phyloP scores from a whole-genome alignment of 495 filamentous ascomycete species.

The Hypomontagnella submonticulosa region DNA sequence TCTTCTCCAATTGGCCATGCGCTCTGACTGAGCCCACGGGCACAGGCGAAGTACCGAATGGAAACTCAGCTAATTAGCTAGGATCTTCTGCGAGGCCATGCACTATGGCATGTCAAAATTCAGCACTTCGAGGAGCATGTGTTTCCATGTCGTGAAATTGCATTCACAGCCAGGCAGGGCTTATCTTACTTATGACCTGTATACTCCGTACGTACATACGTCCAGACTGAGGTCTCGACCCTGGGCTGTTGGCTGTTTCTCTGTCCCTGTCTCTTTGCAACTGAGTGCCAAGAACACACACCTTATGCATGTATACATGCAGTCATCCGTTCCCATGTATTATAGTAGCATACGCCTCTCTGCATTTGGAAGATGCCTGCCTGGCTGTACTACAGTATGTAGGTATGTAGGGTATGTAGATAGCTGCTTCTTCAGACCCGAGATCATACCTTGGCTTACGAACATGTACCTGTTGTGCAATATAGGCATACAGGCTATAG shows the following conservation, averaged over 20 bases:
- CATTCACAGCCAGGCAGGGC: constrained; percentile 13
- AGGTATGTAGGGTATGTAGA: constrained; percentile 9
- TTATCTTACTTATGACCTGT: constrained; percentile 41
- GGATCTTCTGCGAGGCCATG: constrained; percentile 34
- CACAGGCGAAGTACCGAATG: constrained; percentile 35
- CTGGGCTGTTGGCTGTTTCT: too few relatives aligned
- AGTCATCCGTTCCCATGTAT: constrained; percentile 41
- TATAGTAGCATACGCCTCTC: constrained; percentile 29
- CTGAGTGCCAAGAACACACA: constrained; percentile 23
- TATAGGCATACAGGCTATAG: constrained; percentile 26
- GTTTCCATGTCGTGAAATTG: constrained; percentile 20
- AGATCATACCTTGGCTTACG: constrained; percentile 23
- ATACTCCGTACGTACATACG: constrained; percentile 7
- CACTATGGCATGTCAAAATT: constrained; percentile 36
- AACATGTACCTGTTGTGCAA: constrained; percentile 22
- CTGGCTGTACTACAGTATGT: background rate
- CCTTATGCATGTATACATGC: constrained; percentile 36
- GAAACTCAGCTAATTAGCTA: constrained; percentile 25
- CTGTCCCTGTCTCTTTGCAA: constrained; percentile 24
- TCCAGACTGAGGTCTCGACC: too few relatives aligned
- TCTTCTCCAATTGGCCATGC: constrained; percentile 30
- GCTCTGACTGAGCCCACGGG: constrained; percentile 35
- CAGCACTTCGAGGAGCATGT: constrained; percentile 26
- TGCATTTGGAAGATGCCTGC: constrained; percentile 29
- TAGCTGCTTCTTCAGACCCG: constrained; percentile 21